A percentile compares a stretch with the other conserved stretches of the same genome.
These are phyloP conservation scores for Diaporthe batatas DNA, from an alignment of 2,329 filamentous ascomycete genomes.

Conservation along the genomic window DNA sequence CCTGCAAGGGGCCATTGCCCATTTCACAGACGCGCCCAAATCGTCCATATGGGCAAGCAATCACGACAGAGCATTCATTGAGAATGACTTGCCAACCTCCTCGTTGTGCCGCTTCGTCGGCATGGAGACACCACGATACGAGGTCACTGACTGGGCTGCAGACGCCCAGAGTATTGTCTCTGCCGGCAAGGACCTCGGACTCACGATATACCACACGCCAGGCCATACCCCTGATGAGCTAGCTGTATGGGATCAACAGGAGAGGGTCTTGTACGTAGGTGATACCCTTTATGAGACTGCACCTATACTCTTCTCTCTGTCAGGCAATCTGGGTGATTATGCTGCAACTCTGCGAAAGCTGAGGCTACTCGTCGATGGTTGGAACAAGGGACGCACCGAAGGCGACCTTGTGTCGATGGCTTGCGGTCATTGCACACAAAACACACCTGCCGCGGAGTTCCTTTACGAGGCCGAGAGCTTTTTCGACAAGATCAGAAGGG, in stretches of 20 bases:
- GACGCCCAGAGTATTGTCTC: constrained; percentile 51
- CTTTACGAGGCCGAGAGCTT: constrained; percentile 25
- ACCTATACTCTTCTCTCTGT: constrained; percentile 44
- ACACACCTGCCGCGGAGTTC: constrained; percentile 21
- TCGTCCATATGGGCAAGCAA: constrained; percentile 52
- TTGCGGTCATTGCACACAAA: constrained; percentile 32
- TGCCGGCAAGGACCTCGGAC: constrained; percentile 48
- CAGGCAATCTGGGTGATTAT: constrained; percentile 43
- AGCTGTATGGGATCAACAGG: constrained; percentile 58
- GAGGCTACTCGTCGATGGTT: constrained; percentile 35
- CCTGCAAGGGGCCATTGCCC: constrained; percentile 51
- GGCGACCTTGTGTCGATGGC: constrained; percentile 26
- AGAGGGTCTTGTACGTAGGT: constrained; percentile 59
- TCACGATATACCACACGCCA: constrained; percentile 60
- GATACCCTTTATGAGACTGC: constrained; percentile 59
- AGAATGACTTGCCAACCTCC: constrained; percentile 52
- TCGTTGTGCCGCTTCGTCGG: constrained; percentile 57
- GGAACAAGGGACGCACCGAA: constrained; percentile 29
- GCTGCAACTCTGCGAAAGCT: constrained; percentile 42
- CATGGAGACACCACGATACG: constrained; percentile 55
- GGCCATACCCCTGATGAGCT: constrained; percentile 62
- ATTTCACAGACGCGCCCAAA: constrained; percentile 49
- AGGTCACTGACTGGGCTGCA: constrained; percentile 56
- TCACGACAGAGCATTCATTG: constrained; percentile 55
- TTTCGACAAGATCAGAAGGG: constrained; percentile 25